Evolutionary conservation across 2,329 filamentous ascomycete species (phyloP), one percentile per base, ranked within the genome.

Genomic region (Tolypocladium ovalisporum): DNA sequence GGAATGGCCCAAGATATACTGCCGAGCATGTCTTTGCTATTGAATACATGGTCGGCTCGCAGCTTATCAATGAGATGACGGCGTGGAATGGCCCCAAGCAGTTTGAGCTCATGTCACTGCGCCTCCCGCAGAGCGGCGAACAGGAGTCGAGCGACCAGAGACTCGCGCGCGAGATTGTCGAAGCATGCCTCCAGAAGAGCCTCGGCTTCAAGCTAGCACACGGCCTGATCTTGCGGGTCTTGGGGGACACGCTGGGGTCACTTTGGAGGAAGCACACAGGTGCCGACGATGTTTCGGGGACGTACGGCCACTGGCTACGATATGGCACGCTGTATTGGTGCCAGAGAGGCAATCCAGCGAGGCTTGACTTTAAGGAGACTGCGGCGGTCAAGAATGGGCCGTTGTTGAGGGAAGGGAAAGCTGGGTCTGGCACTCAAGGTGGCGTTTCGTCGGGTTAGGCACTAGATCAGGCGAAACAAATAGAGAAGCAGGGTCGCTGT

Each of bases 121-220:
- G 42, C 3, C 49, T 68, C 71, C 32, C 70, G 75, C 34, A 40
- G 59, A 6, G 62, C 77, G 55, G 76, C 73, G 17, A 69, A 62
- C 19, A 19, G 3, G 64, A 67, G 44, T 63, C 56, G 17, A 66
- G 64, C 1, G 75, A 79, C 44, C 81, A 84, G 65, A 68, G 62
- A 27, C 61, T 71, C 47, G 80, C 80, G 0, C 70, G 77, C 36
- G 68, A 74, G 59, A 77, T 83, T 54, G 78, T 84, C 1, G 76
- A 82, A 64, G 71, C 63, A 1, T 79, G 76, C 58, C 65, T 83
- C n/a, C 64, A 61, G 17, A 70, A 66, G 58, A 81, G 79, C 60
- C 83, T 80, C 64, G 76, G 74, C 1, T 78, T 83, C 65, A 83
- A 83, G 67, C 66, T 84, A 9, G 78, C 79, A 0, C 79, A 82